These are phyloP conservation scores for Tephrocybe sp. DNA, from an alignment of 768 basidiomycete species.

Conservation along the genomic window DNA sequence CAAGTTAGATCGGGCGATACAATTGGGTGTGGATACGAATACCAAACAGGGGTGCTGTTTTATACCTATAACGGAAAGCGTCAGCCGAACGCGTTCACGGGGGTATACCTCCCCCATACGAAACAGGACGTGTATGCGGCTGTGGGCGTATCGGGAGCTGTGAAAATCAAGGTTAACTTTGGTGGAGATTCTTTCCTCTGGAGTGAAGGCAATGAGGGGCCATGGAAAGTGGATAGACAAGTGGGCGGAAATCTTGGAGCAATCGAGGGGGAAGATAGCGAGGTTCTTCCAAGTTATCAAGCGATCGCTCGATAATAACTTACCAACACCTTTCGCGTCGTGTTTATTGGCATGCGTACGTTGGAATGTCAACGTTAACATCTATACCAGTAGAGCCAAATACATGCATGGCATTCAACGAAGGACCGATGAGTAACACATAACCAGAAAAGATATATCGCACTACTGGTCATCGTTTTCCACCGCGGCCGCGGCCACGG, in stretches of 20 bases:
- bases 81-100: slow-evolving; percentile 56
- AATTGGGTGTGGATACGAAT: slow-evolving; percentile 67
- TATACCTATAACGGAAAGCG: slow-evolving; percentile 65
- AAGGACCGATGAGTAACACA: background rate
- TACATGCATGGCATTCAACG: background rate
- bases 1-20: slow-evolving; percentile 46
- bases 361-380: too few species aligned
- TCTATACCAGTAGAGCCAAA: background rate
- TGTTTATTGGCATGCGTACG: too few species aligned
- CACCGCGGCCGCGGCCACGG: slow-evolving; percentile 26
- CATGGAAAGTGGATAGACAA: slow-evolving; percentile 64
- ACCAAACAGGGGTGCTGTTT: slow-evolving; percentile 51
- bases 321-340: too few species aligned
- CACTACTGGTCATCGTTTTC: slow-evolving; percentile 20
- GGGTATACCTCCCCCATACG: slow-evolving; percentile 54
- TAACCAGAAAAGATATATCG: slow-evolving; percentile 1
- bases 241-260: slow-evolving; percentile 53
- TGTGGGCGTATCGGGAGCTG: slow-evolving; percentile 55
- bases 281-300: slow-evolving; percentile 47
- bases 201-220: slow-evolving; percentile 65
- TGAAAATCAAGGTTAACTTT: slow-evolving; percentile 64
- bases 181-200: slow-evolving; percentile 59
- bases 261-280: slow-evolving; percentile 31
- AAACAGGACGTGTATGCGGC: slow-evolving; percentile 63
- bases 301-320: too few species aligned